Evolutionary conservation across 2,329 filamentous ascomycete genomes (phyloP), one percentile per base, ranked within the genome.

Genomic region (Xylaria sp.): DNA sequence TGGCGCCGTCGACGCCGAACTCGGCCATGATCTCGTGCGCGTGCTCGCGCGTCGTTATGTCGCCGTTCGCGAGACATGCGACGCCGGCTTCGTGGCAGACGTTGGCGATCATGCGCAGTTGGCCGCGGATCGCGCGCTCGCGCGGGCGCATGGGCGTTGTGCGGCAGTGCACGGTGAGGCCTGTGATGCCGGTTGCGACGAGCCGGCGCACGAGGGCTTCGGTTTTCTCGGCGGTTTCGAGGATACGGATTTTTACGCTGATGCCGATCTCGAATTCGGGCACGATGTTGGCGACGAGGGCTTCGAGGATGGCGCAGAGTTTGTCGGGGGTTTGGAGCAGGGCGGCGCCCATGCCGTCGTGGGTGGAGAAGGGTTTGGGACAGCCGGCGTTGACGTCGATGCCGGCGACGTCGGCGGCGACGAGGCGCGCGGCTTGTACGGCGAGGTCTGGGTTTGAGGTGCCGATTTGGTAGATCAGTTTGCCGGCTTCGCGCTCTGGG

Each of bases 301-400:
- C 87, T 62, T 89, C 86, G 6, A 99, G 80, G 65, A 99, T 99
- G 0, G 87, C 82, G 67, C 87, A 89, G 0, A 99, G 83, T 69
- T 84, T 86, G 65, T 97, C 92, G 0, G 94, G 93, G 0, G 89
- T 93, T 67, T 84, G 85, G 13, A 99, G 82, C 18, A 99, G 82
- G 1, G 92, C 93, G 0, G 94, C 94, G 53, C 94, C 94, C 94
- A 99, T 99, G 53, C 94, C 94, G 61, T 92, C 92, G 63, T 83
- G 84, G 1, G 93, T 96, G 70, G 90, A 96, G 75, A 99, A 99
- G 0, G 93, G 90, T 75, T 99, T 99, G 0, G 94, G 94, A 72
- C 94, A 99, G n/a, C 94, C 94, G 0, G 94, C 92, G 73, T 99
- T 99, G 63, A 99, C 89, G 73, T 97, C 94, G 67, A 99, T 97